Evolutionary conservation across 2,329 filamentous ascomycete genomes (phyloP).

Genomic region (Onygenales sp.): DNA sequence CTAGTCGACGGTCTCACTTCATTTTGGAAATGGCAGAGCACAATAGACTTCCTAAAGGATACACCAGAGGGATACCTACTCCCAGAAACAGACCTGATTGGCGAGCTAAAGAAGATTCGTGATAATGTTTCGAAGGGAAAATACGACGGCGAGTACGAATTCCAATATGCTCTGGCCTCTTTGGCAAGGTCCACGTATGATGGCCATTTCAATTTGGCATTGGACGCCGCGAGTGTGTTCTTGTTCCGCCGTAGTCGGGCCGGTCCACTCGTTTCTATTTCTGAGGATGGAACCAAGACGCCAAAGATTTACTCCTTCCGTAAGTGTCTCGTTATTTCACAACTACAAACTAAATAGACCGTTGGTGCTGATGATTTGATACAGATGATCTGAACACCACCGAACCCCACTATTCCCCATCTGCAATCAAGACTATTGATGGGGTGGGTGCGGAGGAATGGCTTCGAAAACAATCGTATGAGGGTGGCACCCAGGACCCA

Average conservation of each 20-base stretch:
- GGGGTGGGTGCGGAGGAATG: constrained; percentile 19
- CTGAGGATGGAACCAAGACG: constrained; percentile 47
- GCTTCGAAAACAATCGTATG: constrained; percentile 15
- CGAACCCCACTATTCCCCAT: constrained; percentile 12
- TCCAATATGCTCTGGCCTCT: constrained; percentile 45
- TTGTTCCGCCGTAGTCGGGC: constrained; percentile 46
- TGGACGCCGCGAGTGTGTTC: constrained; percentile 27
- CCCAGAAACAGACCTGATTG: constrained; percentile 40
- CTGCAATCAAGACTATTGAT: constrained; percentile 21
- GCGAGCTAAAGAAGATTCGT: constrained; percentile 37
- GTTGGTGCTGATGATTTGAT: constrained; percentile 1
- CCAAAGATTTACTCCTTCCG: constrained; percentile 44
- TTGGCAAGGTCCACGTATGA: constrained; percentile 51
- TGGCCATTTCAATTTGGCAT: constrained; percentile 40
- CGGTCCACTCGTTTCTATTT: constrained; percentile 51
- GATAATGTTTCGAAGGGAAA: constrained; percentile 31
- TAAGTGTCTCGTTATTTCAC: constrained; percentile 3
- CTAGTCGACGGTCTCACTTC: constrained; percentile 15
- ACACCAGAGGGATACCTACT: constrained; percentile 45
- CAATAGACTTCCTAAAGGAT: constrained; percentile 21
- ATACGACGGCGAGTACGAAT: constrained; percentile 47
- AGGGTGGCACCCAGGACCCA: constrained; percentile 16
- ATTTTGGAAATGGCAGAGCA: constrained; percentile 16
- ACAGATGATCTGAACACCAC: constrained; percentile 11
- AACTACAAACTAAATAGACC: not conserved